Conservation (phyloP, 768 basidiomycete species). For the Fistulinella prunicolor region DNA sequence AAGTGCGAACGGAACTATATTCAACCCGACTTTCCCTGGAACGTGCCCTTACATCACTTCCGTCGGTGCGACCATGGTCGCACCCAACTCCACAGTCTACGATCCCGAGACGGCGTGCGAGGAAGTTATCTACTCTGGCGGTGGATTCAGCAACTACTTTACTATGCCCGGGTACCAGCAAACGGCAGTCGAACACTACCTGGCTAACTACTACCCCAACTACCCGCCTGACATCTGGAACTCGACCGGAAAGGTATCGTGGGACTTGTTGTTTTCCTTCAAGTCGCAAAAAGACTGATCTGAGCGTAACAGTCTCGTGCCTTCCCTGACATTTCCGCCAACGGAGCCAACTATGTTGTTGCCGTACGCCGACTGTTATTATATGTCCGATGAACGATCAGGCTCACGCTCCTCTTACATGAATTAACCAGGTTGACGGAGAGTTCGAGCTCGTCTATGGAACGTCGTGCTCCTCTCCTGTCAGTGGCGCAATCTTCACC, state of each 20-base stretch:
- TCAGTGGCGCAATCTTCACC: conserved; percentile 32
- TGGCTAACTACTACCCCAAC: conserved; percentile 28
- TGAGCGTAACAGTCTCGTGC: conserved; percentile 32
- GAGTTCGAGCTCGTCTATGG: conserved; percentile 33
- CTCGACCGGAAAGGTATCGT: conserved; percentile 21
- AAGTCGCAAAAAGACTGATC: conserved; percentile 29
- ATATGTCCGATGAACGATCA: neutral
- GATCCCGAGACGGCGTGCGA: conserved; percentile 31
- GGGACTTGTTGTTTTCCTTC: conserved; percentile 6
- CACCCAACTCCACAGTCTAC: conserved; percentile 30
- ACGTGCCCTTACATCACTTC: conserved; percentile 46
- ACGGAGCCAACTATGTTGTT: conserved; percentile 33
- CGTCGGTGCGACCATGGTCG: conserved; percentile 48
- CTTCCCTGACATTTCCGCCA: conserved; percentile 37
- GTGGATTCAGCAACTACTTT: conserved; percentile 43
- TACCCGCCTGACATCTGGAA: conserved; percentile 26
- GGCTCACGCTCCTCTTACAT: neutral
- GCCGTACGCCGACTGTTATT: conserved; percentile 7
- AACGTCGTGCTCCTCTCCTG: conserved; percentile 34
- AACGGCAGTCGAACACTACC: conserved; percentile 29
- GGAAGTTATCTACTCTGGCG: conserved; percentile 27
- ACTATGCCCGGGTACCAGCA: conserved; percentile 40
- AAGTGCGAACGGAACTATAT: conserved; percentile 24
- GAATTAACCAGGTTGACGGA: conserved; percentile 38
- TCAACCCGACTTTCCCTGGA: conserved; percentile 43